Evolutionary conservation across 2,329 filamentous ascomycete species (phyloP).

Genomic region (Hymenoscyphus fructigenus): DNA sequence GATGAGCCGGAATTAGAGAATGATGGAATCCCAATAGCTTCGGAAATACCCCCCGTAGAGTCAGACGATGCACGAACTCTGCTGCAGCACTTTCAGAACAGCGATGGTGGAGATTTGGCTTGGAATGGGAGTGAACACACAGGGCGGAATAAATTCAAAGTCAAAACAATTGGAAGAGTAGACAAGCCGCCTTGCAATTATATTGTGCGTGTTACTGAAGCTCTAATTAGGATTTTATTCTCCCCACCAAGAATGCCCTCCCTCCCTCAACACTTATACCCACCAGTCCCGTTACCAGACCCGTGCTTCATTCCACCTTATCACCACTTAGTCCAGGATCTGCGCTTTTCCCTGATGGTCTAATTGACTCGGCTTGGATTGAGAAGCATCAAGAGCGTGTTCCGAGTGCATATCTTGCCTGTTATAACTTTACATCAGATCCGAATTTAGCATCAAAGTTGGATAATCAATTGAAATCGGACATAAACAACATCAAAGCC

Average conservation of each 20-base stretch:
- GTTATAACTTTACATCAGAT: slow-evolving; percentile 75
- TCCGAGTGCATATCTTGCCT: slow-evolving; percentile 76
- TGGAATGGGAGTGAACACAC: slow-evolving; percentile 62
- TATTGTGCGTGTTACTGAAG: slow-evolving; percentile 28
- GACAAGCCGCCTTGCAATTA: slow-evolving; percentile 34
- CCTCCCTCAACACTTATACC: slow-evolving; percentile 49
- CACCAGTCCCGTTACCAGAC: slow-evolving; percentile 43
- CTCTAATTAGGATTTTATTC: slow-evolving; percentile 47
- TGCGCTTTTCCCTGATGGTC: slow-evolving; percentile 81
- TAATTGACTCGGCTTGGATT: slow-evolving; percentile 80
- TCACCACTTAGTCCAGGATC: slow-evolving; percentile 86
- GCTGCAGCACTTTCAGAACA: slow-evolving; percentile 62
- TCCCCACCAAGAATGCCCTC: slow-evolving; percentile 57
- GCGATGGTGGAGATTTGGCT: slow-evolving; percentile 62
- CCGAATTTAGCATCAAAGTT: slow-evolving; percentile 71
- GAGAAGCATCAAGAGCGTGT: slow-evolving; percentile 84
- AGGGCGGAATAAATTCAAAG: slow-evolving; percentile 58
- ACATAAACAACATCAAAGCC: slow-evolving; percentile 76
- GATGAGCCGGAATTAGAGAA: slow-evolving; percentile 38
- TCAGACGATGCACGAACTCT: slow-evolving; percentile 65
- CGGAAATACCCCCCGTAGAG: slow-evolving; percentile 67
- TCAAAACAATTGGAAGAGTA: slow-evolving; percentile 80
- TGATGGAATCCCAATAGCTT: slow-evolving; percentile 59
- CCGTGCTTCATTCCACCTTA: slow-evolving; percentile 81
- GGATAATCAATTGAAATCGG: slow-evolving; percentile 84